Evolutionary conservation across 805 yeast species (phyloP).

Genomic region (Metschnikowia henanensis): DNA sequence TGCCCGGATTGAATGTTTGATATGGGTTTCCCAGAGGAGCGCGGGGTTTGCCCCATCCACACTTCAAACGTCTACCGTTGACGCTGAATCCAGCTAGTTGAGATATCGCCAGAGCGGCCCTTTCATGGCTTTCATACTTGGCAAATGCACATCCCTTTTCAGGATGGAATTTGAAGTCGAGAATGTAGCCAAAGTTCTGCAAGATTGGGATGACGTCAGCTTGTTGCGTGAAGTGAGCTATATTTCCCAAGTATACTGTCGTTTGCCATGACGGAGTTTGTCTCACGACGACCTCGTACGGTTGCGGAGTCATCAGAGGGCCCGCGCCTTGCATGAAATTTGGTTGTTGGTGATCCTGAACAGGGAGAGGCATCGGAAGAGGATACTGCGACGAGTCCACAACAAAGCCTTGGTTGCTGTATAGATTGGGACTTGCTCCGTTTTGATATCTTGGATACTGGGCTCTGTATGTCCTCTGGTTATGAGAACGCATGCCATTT

Average conservation of each 20-base stretch:
- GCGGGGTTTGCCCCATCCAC: conserved; percentile 83
- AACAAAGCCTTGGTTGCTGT: neutral
- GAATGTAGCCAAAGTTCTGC: conserved; percentile 79
- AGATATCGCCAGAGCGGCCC: conserved; percentile 86
- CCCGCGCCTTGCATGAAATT: conserved; percentile 2
- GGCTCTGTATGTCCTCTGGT: conserved; percentile 7
- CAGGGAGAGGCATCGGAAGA: conserved; percentile 8
- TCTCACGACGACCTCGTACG: conserved; percentile 68
- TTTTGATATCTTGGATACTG: conserved; percentile 5
- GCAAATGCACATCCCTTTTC: conserved; percentile 90
- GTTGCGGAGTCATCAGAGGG: conserved; percentile 48
- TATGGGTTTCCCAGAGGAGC: conserved; percentile 16
- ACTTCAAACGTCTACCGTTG: conserved; percentile 75
- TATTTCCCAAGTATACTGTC: conserved; percentile 84
- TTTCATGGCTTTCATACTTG: conserved; percentile 81
- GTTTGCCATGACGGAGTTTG: conserved; percentile 84
- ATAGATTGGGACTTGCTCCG: conserved; percentile 3
- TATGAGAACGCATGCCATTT: conserved; percentile 2
- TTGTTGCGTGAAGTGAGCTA: conserved; percentile 75
- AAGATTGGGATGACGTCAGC: conserved; percentile 70
- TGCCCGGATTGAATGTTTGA: neutral
- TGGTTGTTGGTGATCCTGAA: conserved; percentile 2
- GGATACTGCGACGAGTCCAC: conserved; percentile 4
- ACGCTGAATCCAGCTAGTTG: conserved; percentile 70
- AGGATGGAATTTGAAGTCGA: conserved; percentile 76